Base-by-base conservation (phyloP, 345 rosid genomes). In the Populus euphratica region DNA sequence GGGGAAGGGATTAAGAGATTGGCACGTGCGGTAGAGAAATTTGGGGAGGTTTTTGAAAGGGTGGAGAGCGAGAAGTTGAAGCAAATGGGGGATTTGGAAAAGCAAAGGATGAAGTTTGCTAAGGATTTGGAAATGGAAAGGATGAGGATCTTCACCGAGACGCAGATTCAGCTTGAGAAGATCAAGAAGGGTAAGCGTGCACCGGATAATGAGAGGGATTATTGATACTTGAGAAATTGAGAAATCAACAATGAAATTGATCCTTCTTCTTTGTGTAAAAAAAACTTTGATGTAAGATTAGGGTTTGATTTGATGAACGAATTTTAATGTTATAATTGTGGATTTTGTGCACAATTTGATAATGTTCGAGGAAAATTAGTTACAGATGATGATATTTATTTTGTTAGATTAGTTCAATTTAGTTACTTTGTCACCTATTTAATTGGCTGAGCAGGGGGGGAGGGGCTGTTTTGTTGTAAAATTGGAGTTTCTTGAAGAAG, bases 31-130 rank as follows among this genome's bases (percentile, higher is more conserved):
- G 90, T 96, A 13, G 97, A 94, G 89, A 88, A 87, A 87, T 90
- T 96, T 25, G 97, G 98, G 16, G 85, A 90, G 90, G 90, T 94
- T 70, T 96, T 92, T 66, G 92, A 90, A 84, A 88, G 90, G 38
- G 91, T 96, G 27, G 99, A 94, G 73, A 94, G 88, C 73, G 95
- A 88, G 83, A 96, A 94, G 80, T 74, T 92, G 80, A 94, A 88
- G 84, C 97, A 96, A 67, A 92, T 94, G 99, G 91, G 94, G 73
- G 99, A 96, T 79, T 76, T 96, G 88, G 99, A 96, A 91, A 96
- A 94, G 87, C 99, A 96, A 81, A 88, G 98, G 82, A 94, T 96
- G 99, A 84, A 91, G 80, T 94, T 96, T 39, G 89, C 97, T 17
- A 96, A 90, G 84, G 99, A 94, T 79, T 85, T 96, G 87, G 99